Base-by-base conservation (phyloP, 345 rosid genomes). In the Atalantia buxifolia region DNA sequence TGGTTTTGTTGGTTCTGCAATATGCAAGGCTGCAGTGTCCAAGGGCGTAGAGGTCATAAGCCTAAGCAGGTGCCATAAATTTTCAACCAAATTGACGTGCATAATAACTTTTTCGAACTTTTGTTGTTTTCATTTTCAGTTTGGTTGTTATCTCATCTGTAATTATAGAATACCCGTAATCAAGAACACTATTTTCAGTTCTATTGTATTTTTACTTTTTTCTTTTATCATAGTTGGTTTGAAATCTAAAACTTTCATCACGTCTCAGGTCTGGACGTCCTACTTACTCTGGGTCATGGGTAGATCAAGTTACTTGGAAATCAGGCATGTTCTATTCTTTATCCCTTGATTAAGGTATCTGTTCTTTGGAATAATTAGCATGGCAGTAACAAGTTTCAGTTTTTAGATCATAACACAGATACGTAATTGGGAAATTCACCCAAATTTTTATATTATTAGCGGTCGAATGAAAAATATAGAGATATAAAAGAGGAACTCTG, bases 1-100 rank as follows among this genome's bases (percentile, higher is more conserved):
- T 65, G 96, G 99, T 72, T 95, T 91, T 75, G 98, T 93, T 81
- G 99, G 98, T 66, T 93, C 98, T 77, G 93, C 98, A 72, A 88
- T 95, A 45, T 95, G 98, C 81, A 95, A 92, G 89, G 94, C 94
- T 78, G 94, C 98, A 66, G 92, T 93, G 67, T 89, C 90, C 74
- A 88, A 88, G 66, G 96, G 97, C 77, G 86, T 95, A 24, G 99
- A 95, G 80, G 94, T 90, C 76, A 76, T 85, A n/a, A 95, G 98
- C 86, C 83, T 95, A 7, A 93, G 86, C 98, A 95, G 99, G 99
- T 95, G 33, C 8, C 38, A 68, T 42, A 67, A 69, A 59, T 10
- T 31, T 75, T 76, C 60, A 50, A 71, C 27, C 71, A 70, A 25
- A 62, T 71, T 79, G 50, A 66, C 42, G 7, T 80, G 55, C 60